Base-by-base conservation (phyloP, 2,329 filamentous ascomycete species). In the Neophaeococcomyces aloes region DNA sequence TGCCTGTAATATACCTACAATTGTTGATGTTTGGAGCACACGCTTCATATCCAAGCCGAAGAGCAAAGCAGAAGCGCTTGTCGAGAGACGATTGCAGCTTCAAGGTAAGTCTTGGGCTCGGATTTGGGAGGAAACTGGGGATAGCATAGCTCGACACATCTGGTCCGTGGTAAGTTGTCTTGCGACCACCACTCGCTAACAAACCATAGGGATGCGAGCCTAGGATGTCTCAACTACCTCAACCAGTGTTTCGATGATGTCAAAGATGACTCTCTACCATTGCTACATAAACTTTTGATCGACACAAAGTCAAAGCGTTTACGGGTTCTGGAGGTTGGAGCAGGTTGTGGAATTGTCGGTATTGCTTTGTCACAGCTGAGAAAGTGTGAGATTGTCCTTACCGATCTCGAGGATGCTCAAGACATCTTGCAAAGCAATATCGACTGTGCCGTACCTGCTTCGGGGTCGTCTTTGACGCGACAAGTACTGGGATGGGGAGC, bases 91-190 rank as follows among this genome's bases (percentile, higher is more conserved):
- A 11, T 69, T 81, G 45, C 54, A 55, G 10, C 61, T 72, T 6
- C 53, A 62, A 4, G 57, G 61, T 29, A 59, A 62, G 17, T 53
- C 63, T 4, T 56, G 56, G 4, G 53, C 79, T 7, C 60, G 61
- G 27, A 72, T 84, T 34, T 79, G 75, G 66, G 81, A 85, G 57
- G 81, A 84, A 55, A 81, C 78, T 0, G 79, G 80, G 3, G 80
- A 85, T 55, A 82, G 78, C 57, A 84, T 85, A 55, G 81, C 81
- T 4, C 67, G 79, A 32, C 81, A 85, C 63, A 69, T 84, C 38
- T 85, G 81, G 81, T 43, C 30, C 13, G 40, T 36, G 21, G 40
- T 29, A 43, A 25, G 37, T 40, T 13, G n/a, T 38, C 36, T 29
- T 37, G 30, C 37, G 36, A 38, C 35, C 19, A 10, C 23, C 8